These are phyloP conservation scores for Cercospora zeina DNA, from an alignment of 2,329 filamentous ascomycete species.

Conservation along the genomic window DNA sequence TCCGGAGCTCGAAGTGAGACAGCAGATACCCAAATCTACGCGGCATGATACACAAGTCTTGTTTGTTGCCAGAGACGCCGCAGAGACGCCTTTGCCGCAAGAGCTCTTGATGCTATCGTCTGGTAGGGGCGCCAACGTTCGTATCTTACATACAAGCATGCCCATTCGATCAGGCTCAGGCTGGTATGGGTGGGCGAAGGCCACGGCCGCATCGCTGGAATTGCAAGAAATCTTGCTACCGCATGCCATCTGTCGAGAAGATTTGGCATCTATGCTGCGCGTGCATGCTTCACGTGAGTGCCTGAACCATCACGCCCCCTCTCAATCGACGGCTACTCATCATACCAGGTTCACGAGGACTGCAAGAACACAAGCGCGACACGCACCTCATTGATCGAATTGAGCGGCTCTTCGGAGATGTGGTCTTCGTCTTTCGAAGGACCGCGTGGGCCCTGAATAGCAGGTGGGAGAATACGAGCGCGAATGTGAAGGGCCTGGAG, in stretches of 20 bases:
- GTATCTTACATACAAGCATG: conserved; percentile 11
- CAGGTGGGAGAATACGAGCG: background rate
- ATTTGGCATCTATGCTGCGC: conserved; percentile 21
- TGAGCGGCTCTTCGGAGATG: conserved; percentile 21
- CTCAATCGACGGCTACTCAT: background rate
- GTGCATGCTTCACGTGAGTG: conserved; percentile 23
- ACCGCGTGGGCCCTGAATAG: conserved; percentile 13
- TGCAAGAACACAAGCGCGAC: conserved; percentile 21
- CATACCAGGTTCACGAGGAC: conserved; percentile 18
- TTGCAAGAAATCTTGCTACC: conserved; percentile 21
- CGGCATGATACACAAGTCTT: conserved; percentile 19
- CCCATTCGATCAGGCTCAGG: conserved; percentile 3
- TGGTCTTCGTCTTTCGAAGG: conserved; percentile 20
- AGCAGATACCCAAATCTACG: conserved; percentile 16
- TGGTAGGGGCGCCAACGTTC: conserved; percentile 17
- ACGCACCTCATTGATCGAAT: conserved; percentile 25
- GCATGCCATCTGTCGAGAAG: conserved; percentile 19
- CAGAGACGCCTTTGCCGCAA: conserved; percentile 16
- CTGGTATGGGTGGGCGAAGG: conserved; percentile 18
- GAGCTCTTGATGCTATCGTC: conserved; percentile 18
- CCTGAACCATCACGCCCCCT: background rate
- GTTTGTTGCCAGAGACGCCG: conserved; percentile 16
- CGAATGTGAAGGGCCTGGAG: conserved; percentile 8
- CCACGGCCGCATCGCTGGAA: conserved; percentile 14
- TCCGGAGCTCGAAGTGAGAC: conserved; percentile 9